Base-by-base conservation (phyloP, 73 alveolate species). In the Durusdinium trenchii region DNA sequence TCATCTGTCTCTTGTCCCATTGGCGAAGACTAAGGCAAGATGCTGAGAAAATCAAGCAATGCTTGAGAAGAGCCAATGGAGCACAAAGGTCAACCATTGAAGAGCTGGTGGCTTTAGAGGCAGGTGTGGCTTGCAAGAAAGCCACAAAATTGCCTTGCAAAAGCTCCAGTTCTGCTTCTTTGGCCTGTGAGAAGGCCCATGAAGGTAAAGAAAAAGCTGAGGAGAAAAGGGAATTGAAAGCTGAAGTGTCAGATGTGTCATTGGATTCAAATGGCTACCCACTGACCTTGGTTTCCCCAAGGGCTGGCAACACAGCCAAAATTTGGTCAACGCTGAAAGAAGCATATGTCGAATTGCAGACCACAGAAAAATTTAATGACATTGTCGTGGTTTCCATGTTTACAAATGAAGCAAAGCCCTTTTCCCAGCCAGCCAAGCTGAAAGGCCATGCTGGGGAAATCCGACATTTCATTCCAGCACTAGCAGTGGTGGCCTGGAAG, bases 391-490 rank as follows among this genome's bases (percentile, higher is more conserved):
- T 28, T 64, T 76, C 78, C 78, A 64, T 64, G 78, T 64, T 64
- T 64, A 38, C 78, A 64, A 64, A 64, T 64, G 78, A 64, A 30
- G 78, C 9, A 64, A 64, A 64, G 28, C 78, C 78, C 10, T 30
- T 64, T 64, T 16, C 78, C 28, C 10, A 64, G 28, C 28, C 78
- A 64, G 78, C 78, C 78, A 64, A 30, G 43, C 40, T 30, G 10
- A 64, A 30, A 30, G 78, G 78, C 5, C 87, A 76, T 76, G 87
- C 87, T 10, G 87, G 87, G 38, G 87, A 76, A 42, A 76, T 76
- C 60, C 7, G 87, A 38, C 78, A 30, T 30, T 23, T 64, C 40
- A 64, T 64, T 38, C 69, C 69, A 54, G 69, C 69, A 54, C 23
- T 54, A 23, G 69, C 69, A 54, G 23, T 54, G 69, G 69, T 54